Conservation (phyloP, 164 flowering plant species). For the Kingdonia uniflora region DNA sequence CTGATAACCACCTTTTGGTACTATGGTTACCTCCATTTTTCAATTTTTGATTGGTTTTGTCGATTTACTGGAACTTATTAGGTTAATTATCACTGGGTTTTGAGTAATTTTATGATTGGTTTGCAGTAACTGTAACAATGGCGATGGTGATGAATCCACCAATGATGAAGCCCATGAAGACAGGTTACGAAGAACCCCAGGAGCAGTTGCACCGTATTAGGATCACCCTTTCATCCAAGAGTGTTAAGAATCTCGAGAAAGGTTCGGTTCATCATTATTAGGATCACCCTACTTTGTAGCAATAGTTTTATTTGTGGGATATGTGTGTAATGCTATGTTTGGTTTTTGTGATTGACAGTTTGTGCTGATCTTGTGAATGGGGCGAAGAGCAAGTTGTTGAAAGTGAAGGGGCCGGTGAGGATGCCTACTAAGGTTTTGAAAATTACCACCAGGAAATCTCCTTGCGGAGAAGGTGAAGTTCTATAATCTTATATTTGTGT, state of each 20-base stretch:
- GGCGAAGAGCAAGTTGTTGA: slow-evolving; percentile 2
- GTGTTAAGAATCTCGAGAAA: slow-evolving; percentile 38
- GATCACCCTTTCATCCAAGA: slow-evolving; percentile 37
- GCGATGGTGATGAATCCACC: too few relatives aligned
- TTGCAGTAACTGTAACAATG: too few relatives aligned
- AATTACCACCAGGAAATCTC: slow-evolving; percentile 8
- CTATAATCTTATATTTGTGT: background rate
- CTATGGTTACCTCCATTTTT: too few relatives aligned
- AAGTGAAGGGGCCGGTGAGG: slow-evolving; percentile 9
- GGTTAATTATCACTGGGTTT: too few relatives aligned
- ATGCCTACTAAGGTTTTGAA: slow-evolving; percentile 21
- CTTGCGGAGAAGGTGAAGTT: slow-evolving; percentile 8
- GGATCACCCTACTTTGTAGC: background rate
- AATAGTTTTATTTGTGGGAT: too few relatives aligned
- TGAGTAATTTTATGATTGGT: too few relatives aligned
- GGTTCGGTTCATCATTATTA: slow-evolving; percentile 5
- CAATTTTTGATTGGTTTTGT: too few relatives aligned
- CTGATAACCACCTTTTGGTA: too few relatives aligned
- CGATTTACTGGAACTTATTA: too few relatives aligned
- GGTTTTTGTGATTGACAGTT: slow-evolving; percentile 1
- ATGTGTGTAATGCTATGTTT: background rate
- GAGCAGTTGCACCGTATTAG: slow-evolving; percentile 28
- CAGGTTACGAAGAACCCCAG: slow-evolving; percentile 28
- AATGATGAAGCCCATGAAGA: slow-evolving; percentile 23
- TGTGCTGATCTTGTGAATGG: slow-evolving; percentile 6